Conservation (phyloP, 257 asterid genomes). For the Anisodus tanguticus region DNA sequence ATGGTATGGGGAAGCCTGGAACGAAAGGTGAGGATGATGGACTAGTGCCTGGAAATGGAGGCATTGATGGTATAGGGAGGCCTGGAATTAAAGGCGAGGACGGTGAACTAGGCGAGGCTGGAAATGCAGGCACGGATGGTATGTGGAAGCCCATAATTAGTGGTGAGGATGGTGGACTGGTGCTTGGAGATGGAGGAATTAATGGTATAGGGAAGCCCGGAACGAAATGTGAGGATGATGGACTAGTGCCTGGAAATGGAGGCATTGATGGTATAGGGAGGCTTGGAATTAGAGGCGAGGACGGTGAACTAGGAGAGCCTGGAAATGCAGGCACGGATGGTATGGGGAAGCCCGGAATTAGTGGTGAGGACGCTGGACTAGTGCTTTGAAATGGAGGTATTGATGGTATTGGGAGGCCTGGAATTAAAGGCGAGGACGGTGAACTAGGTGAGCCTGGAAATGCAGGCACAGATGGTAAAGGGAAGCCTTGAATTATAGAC, state of each 20-base stretch:
- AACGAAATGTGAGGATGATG: background rate
- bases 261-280: background rate
- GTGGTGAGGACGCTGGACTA: conserved; percentile 38
- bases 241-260: background rate
- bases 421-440: background rate
- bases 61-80: background rate
- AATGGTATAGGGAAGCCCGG: background rate
- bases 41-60: background rate
- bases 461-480: conserved; percentile 39
- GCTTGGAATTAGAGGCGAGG: background rate
- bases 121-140: background rate
- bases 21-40: background rate
- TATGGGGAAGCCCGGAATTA: background rate
- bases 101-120: background rate
- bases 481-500: conserved; percentile 1
- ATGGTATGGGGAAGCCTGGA: background rate
- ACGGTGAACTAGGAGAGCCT: background rate
- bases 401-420: background rate
- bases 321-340: background rate
- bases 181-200: conserved; percentile 49
- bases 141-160: background rate
- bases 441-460: conserved; percentile 43
- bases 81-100: background rate
- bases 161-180: conserved; percentile 39
- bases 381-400: conserved; percentile 50